Percentiles rank a stretch among this genome's conserved stretches.
Evolutionary conservation across 225 moss, liverwort and hornwort species (phyloP).

Genomic region (Pseudisothecium myosuroides): DNA sequence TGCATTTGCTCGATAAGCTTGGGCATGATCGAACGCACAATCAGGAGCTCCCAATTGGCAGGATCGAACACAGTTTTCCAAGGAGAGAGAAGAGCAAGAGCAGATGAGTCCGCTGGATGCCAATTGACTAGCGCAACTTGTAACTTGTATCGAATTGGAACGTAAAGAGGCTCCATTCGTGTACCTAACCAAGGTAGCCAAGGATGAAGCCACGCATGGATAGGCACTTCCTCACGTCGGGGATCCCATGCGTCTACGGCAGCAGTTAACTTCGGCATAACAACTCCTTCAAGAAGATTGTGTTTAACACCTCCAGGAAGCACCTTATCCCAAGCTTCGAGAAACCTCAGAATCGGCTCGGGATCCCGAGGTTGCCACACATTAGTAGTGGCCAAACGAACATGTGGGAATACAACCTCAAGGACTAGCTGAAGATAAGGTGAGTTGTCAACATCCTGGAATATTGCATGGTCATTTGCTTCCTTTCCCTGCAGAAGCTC

Average conservation of each 20-base stretch:
- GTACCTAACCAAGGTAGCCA: conserved; percentile 82
- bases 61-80: conserved; percentile 94
- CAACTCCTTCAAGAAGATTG: conserved; percentile 64
- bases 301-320: conserved; percentile 62
- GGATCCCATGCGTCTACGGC: conserved; percentile 96
- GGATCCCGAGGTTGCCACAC: conserved; percentile 88
- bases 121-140: conserved; percentile 73
- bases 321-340: conserved; percentile 86
- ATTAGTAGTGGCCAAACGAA: conserved; percentile 61
- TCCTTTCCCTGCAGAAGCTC: conserved; percentile 68
- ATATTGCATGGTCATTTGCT: conserved; percentile 55
- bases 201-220: conserved; percentile 96
- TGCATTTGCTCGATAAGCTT: conserved; percentile 86
- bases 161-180: conserved; percentile 82
- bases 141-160: conserved; percentile 80
- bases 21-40: conserved; percentile 88
- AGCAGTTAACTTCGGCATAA: conserved; percentile 79
- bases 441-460: conserved; percentile 51
- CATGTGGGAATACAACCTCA: conserved; percentile 67
- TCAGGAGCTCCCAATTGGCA: conserved; percentile 84
- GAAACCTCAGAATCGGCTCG: conserved; percentile 77
- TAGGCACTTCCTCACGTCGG: conserved; percentile 82
- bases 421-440: conserved; percentile 80
- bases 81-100: conserved; percentile 78
- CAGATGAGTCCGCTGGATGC: conserved; percentile 89